These are phyloP conservation scores for Gastrolobium villosum DNA, from an alignment of 306 rosid genomes.

Conservation along the genomic window DNA sequence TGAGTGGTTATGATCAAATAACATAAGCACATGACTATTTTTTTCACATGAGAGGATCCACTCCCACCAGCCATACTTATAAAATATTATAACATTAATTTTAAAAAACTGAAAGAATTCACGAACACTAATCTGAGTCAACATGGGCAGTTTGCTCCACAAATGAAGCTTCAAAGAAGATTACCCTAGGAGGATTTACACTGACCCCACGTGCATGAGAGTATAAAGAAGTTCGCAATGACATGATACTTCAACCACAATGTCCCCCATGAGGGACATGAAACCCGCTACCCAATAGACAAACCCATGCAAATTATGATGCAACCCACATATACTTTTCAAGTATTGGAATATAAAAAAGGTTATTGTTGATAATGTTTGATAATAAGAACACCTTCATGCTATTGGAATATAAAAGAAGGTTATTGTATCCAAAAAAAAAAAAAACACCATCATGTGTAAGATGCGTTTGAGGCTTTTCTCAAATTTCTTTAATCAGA, in stretches of 20 bases:
- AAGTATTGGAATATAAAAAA: neutral
- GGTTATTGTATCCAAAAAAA: too few species aligned
- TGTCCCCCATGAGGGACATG: constrained; percentile 48
- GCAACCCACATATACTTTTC: neutral
- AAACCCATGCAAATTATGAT: constrained; percentile 43
- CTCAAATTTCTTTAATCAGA: neutral
- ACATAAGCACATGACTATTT: too few species aligned
- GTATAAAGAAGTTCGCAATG: constrained; percentile 6
- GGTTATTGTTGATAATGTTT: neutral
- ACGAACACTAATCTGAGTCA: neutral
- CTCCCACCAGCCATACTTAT: neutral
- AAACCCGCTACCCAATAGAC: constrained; percentile 45
- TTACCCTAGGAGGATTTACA: neutral
- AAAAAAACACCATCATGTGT: neutral
- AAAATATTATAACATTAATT: neutral
- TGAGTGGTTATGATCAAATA: too few species aligned
- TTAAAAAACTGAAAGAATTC: neutral
- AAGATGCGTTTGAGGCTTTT: neutral
- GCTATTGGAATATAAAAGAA: neutral
- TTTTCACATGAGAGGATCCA: too few species aligned
- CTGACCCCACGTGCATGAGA: constrained; percentile 27
- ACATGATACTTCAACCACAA: constrained; percentile 27
- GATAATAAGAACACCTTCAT: neutral
- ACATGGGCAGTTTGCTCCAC: constrained; percentile 19
- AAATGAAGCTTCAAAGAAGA: constrained; percentile 34